Base-by-base conservation (phyloP, 441 rosid species). In the Jatropha multifida region DNA sequence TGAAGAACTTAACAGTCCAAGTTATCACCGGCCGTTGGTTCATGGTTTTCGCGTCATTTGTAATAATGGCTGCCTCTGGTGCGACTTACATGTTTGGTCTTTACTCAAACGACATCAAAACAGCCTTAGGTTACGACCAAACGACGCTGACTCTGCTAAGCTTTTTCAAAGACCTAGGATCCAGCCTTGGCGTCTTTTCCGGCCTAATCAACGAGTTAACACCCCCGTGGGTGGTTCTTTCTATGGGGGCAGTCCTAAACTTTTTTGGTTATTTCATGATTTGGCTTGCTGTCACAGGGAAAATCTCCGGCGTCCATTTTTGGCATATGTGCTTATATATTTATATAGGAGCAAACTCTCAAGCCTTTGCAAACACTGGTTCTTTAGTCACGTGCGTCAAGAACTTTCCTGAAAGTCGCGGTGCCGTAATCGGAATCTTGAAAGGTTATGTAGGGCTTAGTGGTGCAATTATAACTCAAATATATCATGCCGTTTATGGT, bases 301-400 rank as follows among this genome's bases (percentile, higher is more conserved):
- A 64, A 66, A 72, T 88, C 0, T 7, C 90, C 1, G 76, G n/a
- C 0, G 87, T 86, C 0, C 48, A 55, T 5, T 82, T 90, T 2
- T 90, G 94, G 94, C 89, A 85, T 2, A 87, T 90, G 92, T 88
- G 94, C 62, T 26, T 86, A 27, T 89, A 87, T 74, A 87, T 88
- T 4, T 87, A 85, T 56, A 67, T 88, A 4, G 90, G 92, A 0
- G 91, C 94, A 2, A 90, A 90, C 68, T 88, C 94, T 59, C 92
- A 86, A 79, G 37, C 88, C 14, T 90, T 88, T 38, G 91, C 94
- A 44, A 87, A 87, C 77, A 89, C 91, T 0, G 92, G 92, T 5
- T 71, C 91, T 10, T 82, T 89, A 0, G 91, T 90, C 52, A 86
- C 91, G 2, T 88, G 91, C 12, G 91, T 89, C 44, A 90, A 90